Conservation (phyloP, 176 grass and related monocot genomes). For the Miscanthus lutarioriparius region DNA sequence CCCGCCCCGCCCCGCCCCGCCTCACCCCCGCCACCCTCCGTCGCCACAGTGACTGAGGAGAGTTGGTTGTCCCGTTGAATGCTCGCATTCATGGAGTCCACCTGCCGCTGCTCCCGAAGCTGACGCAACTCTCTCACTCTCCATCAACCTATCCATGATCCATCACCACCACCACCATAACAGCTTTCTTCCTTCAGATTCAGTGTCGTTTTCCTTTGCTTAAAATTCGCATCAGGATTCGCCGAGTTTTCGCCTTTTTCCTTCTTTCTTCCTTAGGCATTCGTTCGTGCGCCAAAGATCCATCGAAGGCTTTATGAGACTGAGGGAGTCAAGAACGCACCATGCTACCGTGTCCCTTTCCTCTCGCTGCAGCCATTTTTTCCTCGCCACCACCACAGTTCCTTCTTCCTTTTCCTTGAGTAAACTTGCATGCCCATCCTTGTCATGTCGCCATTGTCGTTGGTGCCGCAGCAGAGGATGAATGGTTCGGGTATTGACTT, state of each 20-base stretch:
- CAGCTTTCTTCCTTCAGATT: neutral
- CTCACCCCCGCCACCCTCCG: neutral
- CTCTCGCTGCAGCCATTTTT: slow-evolving; percentile 41
- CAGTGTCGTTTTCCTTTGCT: neutral
- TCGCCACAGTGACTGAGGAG: slow-evolving; percentile 1
- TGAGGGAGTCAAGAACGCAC: slow-evolving; percentile 99
- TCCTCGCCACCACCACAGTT: neutral
- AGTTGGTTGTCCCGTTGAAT: slow-evolving; percentile 44
- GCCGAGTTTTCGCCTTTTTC: neutral
- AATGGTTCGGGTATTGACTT: slow-evolving; percentile 99
- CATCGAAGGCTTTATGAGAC: slow-evolving; percentile 38
- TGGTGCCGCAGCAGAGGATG: slow-evolving; percentile 62
- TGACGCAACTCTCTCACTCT: slow-evolving; percentile 33
- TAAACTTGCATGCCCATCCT: neutral
- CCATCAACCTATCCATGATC: slow-evolving; percentile 22
- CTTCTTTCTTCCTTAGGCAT: slow-evolving; percentile 19
- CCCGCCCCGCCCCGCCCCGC: too few species aligned
- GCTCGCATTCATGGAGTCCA: slow-evolving; percentile 53
- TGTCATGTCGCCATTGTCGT: neutral
- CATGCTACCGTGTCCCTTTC: slow-evolving; percentile 66
- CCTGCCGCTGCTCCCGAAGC: slow-evolving; percentile 38
- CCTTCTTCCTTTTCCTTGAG: neutral
- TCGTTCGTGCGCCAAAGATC: slow-evolving; percentile 20
- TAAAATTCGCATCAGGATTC: slow-evolving; percentile 10
- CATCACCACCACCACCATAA: slow-evolving; percentile 6